phyloP scores from a whole-genome alignment of 352 stramenopile species.

The Phytopythium sindhum region DNA sequence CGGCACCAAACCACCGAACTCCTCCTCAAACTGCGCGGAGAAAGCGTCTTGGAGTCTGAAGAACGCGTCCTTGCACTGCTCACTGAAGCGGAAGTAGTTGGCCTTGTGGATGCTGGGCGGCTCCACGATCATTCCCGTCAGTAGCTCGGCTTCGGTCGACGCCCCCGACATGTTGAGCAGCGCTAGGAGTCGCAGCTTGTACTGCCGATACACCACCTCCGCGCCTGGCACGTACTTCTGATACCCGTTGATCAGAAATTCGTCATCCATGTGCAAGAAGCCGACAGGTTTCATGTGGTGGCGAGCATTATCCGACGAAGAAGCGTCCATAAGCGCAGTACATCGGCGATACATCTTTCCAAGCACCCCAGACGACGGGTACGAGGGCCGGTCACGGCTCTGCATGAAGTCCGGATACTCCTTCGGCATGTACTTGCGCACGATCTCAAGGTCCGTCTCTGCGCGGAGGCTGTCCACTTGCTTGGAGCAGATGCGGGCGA shows the following conservation, averaged over 20 bases:
- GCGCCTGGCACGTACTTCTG: slow-evolving; percentile 36
- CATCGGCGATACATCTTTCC: slow-evolving; percentile 74
- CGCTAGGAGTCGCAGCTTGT: slow-evolving; percentile 50
- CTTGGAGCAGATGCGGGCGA: slow-evolving; percentile 65
- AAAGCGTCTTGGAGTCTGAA: slow-evolving; percentile 44
- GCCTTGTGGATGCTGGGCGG: slow-evolving; percentile 51
- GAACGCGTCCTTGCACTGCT: slow-evolving; percentile 68
- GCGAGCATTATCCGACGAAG: slow-evolving; percentile 24
- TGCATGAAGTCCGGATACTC: slow-evolving; percentile 83
- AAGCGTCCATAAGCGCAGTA: slow-evolving; percentile 44
- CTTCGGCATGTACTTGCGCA: slow-evolving; percentile 42
- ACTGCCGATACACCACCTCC: slow-evolving; percentile 52
- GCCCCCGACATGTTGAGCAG: slow-evolving; percentile 66
- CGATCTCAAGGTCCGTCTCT: slow-evolving; percentile 52
- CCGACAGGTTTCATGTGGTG: background rate
- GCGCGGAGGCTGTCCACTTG: slow-evolving; percentile 67
- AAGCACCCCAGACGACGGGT: slow-evolving; percentile 67
- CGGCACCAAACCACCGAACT: slow-evolving; percentile 13
- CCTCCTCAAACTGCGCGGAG: slow-evolving; percentile 38
- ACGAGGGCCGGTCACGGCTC: slow-evolving; percentile 58
- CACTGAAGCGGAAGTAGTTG: slow-evolving; percentile 78
- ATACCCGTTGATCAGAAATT: slow-evolving; percentile 54
- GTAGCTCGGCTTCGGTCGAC: slow-evolving; percentile 57
- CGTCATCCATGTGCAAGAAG: slow-evolving; percentile 40
- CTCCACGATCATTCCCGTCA: slow-evolving; percentile 72